These are phyloP conservation scores for Aspergillus aculeatus DNA, from an alignment of 2,329 filamentous ascomycete species.

Conservation along the genomic window DNA sequence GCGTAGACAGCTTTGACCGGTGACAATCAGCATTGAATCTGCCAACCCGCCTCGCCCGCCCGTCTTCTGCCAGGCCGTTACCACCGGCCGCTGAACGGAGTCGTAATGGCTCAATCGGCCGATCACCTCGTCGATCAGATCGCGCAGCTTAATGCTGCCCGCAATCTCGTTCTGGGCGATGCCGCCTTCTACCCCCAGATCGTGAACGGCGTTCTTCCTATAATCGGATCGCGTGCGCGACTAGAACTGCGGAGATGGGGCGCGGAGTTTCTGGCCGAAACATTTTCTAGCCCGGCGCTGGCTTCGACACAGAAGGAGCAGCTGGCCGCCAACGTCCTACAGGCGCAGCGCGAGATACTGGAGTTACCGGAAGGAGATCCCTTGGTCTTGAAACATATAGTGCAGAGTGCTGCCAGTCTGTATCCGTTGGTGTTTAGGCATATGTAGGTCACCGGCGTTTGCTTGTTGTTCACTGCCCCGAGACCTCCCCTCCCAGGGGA, in stretches of 20 bases:
- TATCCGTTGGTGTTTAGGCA: constrained; percentile 90
- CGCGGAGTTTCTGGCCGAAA: constrained; percentile 91
- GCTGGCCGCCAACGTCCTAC: constrained; percentile 72
- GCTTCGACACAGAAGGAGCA: constrained; percentile 75
- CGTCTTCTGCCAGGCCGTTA: not conserved
- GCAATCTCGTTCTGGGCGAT: constrained; percentile 83
- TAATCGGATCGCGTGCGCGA: constrained; percentile 72
- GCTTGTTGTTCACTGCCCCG: constrained; percentile 17
- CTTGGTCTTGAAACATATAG: constrained; percentile 77
- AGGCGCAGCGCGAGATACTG: constrained; percentile 69
- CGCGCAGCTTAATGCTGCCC: constrained; percentile 83
- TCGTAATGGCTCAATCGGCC: constrained; percentile 54
- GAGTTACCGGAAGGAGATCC: constrained; percentile 73
- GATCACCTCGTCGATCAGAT: constrained; percentile 72
- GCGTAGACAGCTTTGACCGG: constrained; percentile 11
- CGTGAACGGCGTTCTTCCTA: constrained; percentile 87
- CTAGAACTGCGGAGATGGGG: constrained; percentile 93
- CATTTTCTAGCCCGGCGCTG: constrained; percentile 88
- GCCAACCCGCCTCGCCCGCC: constrained; percentile 2
- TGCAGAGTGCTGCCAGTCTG: constrained; percentile 87
- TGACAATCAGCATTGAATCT: not conserved
- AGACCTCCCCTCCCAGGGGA: not conserved
- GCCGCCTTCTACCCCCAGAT: constrained; percentile 87
- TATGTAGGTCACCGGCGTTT: constrained; percentile 68
- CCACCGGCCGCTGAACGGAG: constrained; percentile 14